These are phyloP conservation scores for Yarrowia sp. DNA, from an alignment of 805 yeast genomes.

Conservation along the genomic window DNA sequence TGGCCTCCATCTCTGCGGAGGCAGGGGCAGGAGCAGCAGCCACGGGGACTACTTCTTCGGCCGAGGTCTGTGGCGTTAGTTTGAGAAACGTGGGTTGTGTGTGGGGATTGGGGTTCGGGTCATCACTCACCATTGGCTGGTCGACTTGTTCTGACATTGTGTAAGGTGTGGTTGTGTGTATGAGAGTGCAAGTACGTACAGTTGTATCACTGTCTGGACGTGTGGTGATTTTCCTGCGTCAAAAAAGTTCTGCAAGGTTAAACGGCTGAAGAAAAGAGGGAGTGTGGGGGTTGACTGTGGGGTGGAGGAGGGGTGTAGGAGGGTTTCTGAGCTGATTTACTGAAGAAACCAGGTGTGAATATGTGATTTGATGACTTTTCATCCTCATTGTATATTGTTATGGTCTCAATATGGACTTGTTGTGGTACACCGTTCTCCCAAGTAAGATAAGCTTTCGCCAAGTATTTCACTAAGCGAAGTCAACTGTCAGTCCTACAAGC, in stretches of 20 bases:
- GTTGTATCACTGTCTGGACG: not conserved
- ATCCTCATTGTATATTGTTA: too few species aligned
- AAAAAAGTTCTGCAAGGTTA: conserved; percentile 29
- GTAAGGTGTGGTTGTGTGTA: not conserved
- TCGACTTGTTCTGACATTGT: conserved; percentile 26
- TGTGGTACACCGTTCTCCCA: too few species aligned
- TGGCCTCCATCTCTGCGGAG: conserved; percentile 45
- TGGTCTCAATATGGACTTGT: too few species aligned
- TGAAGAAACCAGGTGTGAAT: too few species aligned
- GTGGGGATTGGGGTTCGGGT: not conserved
- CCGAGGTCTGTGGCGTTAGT: conserved; percentile 35
- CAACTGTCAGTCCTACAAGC: too few species aligned
- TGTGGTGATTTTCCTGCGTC: conserved; percentile 20
- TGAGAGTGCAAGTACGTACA: not conserved
- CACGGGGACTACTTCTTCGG: conserved; percentile 7
- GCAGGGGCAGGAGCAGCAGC: not conserved
- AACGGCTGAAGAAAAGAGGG: not conserved
- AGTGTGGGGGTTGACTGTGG: not conserved
- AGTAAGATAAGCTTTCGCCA: too few species aligned
- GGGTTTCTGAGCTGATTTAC: too few species aligned
- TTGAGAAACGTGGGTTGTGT: conserved; percentile 28
- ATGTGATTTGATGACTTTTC: too few species aligned
- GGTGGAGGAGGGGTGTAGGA: not conserved
- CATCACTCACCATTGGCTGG: conserved; percentile 38
- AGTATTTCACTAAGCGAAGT: too few species aligned